Base-by-base conservation (phyloP, 129 eudicot genomes). In the Escallonia herrerae region DNA sequence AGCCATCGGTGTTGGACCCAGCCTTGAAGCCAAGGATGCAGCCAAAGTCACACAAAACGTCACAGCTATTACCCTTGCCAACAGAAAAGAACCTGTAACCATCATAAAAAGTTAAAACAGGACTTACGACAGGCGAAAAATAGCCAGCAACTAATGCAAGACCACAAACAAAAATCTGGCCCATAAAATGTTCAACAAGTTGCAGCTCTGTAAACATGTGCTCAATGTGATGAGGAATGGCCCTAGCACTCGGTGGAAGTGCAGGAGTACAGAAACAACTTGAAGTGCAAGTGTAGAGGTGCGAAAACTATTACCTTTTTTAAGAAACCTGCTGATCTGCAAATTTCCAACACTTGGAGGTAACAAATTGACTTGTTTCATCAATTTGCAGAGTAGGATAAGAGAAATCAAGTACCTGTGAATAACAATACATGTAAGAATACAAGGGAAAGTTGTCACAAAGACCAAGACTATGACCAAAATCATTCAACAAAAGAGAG, bases 21-120 rank as follows among this genome's bases (percentile, higher is more conserved):
- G 75, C 66, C 95, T 73, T 51, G 91, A 77, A 60, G 97, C 97
- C 80, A 84, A 59, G 63, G 95, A 86, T 38, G 97, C 86, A 40
- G 95, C 80, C 72, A 86, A 66, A 2, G 97, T 86, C 57, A 90
- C 97, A 75, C 97, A 90, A 11, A 80, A 69, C 37, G 97, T 90
- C 50, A 76, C 89, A 2, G 97, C 97, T 75, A 90, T 45, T 40
- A 84, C 89, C 82, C 89, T 84, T 64, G 79, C 86, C 54, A 90
- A 55, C 44, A 86, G 60, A 5, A 77, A 72, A 38, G 69, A 71
- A 41, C 97, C 97, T 90, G 81, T 42, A 3, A 1, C 49, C 9
- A 13, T n/a, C 40, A 62, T 0, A 60, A 44, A 39, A 2, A 44
- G 8, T 40, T 58, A 14, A 12, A 62, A 54, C 58, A 53, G 58